Evolutionary conservation across 1,284 basidiomycete species (phyloP).

Genomic region (Pseudozyma pruni): DNA sequence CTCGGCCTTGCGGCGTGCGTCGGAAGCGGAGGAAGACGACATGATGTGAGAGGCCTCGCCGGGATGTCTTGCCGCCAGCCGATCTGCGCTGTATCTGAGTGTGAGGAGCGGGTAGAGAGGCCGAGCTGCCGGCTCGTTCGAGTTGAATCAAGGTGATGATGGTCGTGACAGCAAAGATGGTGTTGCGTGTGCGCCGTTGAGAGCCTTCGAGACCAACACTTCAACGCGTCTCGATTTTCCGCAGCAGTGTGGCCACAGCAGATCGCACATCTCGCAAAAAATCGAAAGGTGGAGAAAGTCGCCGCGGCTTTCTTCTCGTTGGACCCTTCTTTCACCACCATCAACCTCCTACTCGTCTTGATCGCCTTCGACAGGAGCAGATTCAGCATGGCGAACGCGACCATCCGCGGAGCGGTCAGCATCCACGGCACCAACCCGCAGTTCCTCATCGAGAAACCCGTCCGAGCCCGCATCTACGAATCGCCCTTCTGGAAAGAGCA

Average conservation of each 20-base stretch:
- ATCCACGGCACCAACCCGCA: slow-evolving; percentile 90
- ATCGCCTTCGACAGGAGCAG: too few species aligned
- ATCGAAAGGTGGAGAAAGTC: slow-evolving; percentile 5
- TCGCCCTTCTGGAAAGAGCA: slow-evolving; percentile 92
- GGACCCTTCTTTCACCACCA: slow-evolving; percentile 5
- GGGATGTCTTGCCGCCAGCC: too few species aligned
- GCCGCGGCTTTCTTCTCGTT: slow-evolving; percentile 1
- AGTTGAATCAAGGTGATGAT: background rate
- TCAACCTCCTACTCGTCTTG: slow-evolving; percentile 1
- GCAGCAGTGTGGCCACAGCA: background rate
- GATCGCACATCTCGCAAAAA: slow-evolving; percentile 1
- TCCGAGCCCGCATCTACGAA: slow-evolving; percentile 95
- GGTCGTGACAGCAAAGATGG: background rate
- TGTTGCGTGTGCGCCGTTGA: background rate
- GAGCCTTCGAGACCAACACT: slow-evolving; percentile 34
- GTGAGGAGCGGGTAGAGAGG: too few species aligned
- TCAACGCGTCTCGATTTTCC: slow-evolving; percentile 7
- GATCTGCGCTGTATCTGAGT: too few species aligned
- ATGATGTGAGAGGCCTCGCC: slow-evolving; percentile 4
- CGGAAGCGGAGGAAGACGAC: slow-evolving; percentile 30
- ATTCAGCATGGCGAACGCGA: slow-evolving; percentile 85
- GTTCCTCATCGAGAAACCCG: slow-evolving; percentile 96
- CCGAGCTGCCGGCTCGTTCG: too few species aligned
- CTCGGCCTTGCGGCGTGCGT: slow-evolving; percentile 76
- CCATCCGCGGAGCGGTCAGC: slow-evolving; percentile 79